Conservation (phyloP, 2,329 filamentous ascomycete species). For the Colletotrichum horii region DNA sequence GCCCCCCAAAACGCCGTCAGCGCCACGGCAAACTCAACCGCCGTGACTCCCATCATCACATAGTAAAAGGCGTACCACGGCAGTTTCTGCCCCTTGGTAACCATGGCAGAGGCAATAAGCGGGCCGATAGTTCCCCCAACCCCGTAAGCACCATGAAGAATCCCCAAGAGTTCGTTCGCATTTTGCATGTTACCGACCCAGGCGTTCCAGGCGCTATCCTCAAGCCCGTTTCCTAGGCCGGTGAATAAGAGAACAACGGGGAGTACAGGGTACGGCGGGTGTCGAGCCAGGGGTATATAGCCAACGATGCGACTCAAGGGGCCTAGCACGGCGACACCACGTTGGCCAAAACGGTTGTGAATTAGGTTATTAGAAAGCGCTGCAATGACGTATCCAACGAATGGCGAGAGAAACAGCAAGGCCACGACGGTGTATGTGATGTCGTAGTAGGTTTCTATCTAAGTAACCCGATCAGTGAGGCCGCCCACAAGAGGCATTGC, state of each 20-base stretch:
- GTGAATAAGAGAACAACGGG: slow-evolving; percentile 69
- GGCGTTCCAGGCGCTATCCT: slow-evolving; percentile 65
- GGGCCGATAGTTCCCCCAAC: slow-evolving; percentile 73
- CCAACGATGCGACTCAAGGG: slow-evolving; percentile 67
- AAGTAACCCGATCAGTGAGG: neutral
- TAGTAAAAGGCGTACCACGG: slow-evolving; percentile 81
- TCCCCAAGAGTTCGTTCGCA: slow-evolving; percentile 75
- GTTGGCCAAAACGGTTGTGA: slow-evolving; percentile 70
- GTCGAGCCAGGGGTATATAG: slow-evolving; percentile 68
- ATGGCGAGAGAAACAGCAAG: slow-evolving; percentile 69
- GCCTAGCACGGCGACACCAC: slow-evolving; percentile 71
- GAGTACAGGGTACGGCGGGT: slow-evolving; percentile 73
- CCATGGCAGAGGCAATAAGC: slow-evolving; percentile 74
- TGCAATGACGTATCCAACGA: slow-evolving; percentile 68
- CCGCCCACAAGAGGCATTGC: neutral
- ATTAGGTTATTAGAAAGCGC: slow-evolving; percentile 69
- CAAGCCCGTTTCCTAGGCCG: slow-evolving; percentile 75
- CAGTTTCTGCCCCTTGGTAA: slow-evolving; percentile 60
- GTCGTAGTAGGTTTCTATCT: slow-evolving; percentile 60
- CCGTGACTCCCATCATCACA: slow-evolving; percentile 67
- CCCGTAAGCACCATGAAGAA: slow-evolving; percentile 76
- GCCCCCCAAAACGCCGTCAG: slow-evolving; percentile 67
- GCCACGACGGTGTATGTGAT: slow-evolving; percentile 68
- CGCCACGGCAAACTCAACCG: slow-evolving; percentile 59
- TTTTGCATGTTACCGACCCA: slow-evolving; percentile 74